Conservation (phyloP, 1,139 yeast species). For the Kodamaea ohmeri region DNA sequence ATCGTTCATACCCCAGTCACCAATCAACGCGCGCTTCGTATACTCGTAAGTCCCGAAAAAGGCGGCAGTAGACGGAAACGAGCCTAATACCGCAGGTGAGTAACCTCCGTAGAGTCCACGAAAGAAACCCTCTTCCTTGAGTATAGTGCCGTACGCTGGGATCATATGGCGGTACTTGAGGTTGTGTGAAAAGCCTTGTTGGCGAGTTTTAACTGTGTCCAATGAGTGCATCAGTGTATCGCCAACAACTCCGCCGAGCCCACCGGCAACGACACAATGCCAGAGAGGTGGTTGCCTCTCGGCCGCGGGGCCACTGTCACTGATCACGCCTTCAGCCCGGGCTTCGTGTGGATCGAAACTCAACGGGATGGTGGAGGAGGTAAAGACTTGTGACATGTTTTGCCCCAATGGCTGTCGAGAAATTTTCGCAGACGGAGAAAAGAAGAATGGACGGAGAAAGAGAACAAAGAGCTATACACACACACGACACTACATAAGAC, state of each 20-base stretch:
- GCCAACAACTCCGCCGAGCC: constrained; percentile 91
- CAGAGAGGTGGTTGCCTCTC: constrained; percentile 40
- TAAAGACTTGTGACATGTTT: constrained; percentile 31
- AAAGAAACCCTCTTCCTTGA: constrained; percentile 77
- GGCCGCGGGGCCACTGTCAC: constrained; percentile 7
- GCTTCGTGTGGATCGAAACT: constrained; percentile 26
- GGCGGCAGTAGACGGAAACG: constrained; percentile 89
- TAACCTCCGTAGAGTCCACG: constrained; percentile 92
- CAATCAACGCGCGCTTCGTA: constrained; percentile 68
- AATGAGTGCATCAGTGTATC: constrained; percentile 92
- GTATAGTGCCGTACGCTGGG: constrained; percentile 70
- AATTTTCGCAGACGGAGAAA: neutral
- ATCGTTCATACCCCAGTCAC: constrained; percentile 66
- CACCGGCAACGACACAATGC: constrained; percentile 82
- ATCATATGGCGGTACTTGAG: constrained; percentile 63
- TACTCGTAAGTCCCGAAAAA: constrained; percentile 89
- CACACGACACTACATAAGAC: too few species aligned
- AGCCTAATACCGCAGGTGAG: constrained; percentile 85
- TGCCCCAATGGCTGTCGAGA: neutral
- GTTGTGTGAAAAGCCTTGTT: constrained; percentile 81
- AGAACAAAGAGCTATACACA: too few species aligned
- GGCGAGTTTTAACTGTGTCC: constrained; percentile 95
- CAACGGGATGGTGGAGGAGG: constrained; percentile 47
- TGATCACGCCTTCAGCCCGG: constrained; percentile 1
- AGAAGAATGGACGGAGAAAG: neutral